Evolutionary conservation across 116 monocot species (phyloP), one percentile per base, ranked within the genome.

Genomic region (Zostera marina): DNA sequence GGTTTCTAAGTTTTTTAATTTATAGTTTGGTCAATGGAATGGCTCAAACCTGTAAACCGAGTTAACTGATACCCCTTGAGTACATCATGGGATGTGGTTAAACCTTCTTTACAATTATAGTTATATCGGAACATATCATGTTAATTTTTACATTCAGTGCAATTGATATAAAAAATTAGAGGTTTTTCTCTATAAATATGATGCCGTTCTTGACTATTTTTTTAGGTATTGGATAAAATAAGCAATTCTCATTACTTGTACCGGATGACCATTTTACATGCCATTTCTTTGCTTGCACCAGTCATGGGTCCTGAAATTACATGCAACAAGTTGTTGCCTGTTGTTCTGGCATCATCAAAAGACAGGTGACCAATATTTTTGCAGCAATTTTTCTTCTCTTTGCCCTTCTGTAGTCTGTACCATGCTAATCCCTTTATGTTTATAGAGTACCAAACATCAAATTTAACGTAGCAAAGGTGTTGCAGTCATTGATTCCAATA

Each of bases 391-490:
- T 26, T 21, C 42, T 14, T 46, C 11, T 6, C 24, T 26, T 15
- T 19, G 17, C 9, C 23, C 17, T 1, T 47, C 9, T 59, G n/a
- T n/a, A n/a, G n/a, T 58, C 42, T 42, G 43, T 32, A 32, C 0
- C 32, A 42, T 22, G 38, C 8, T 15, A 39, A 14, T 12, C n/a
- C 24, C 1, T n/a, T 23, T 62, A 11, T 64, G 3, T 58, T 57
- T n/a, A 16, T 72, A 90, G 90, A 70, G 90, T 90, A 42, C 85
- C 90, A 13, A 90, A 85, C 70, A 90, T 88, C 53, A 88, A 83
- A 64, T 88, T 88, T 70, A 88, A 88, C 60, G 88, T 83, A 45
- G 80, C 88, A 23, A 88, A 88, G 73, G 80, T 88, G 70, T 55
- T 88, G 23, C 80, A 83, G 40, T 77, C 83, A 14, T 63, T 88